phyloP scores from a whole-genome alignment of 208 protist genomes.

The Acanthamoeba polyphaga region DNA sequence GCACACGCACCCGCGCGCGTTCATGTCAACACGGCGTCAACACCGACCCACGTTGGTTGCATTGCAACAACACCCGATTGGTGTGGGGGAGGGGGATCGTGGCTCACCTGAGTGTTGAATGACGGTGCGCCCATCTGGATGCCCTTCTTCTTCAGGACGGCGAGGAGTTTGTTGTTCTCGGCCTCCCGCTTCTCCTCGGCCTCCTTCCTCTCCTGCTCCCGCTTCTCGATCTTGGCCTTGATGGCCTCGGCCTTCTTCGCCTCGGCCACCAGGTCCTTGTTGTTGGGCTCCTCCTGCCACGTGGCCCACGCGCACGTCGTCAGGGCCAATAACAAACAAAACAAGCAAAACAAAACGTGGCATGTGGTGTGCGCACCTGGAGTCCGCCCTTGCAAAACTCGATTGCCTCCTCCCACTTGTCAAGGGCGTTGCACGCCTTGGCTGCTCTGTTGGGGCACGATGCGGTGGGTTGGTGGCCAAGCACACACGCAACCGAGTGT shows the following conservation, averaged over 20 bases:
- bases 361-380: not conserved
- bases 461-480: not conserved
- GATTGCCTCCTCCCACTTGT: constrained; percentile 6
- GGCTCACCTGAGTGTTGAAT: not conserved
- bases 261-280: constrained; percentile 65
- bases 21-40: too few species aligned
- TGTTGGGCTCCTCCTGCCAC: constrained; percentile 44
- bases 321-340: not conserved
- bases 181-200: not conserved
- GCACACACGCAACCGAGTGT: too few species aligned
- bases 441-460: not conserved
- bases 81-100: too few species aligned
- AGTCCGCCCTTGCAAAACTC: constrained; percentile 27
- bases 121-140: constrained; percentile 46
- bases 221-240: not conserved
- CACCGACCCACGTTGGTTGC: too few species aligned
- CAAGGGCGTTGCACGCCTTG: constrained; percentile 39
- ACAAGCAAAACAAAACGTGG: not conserved
- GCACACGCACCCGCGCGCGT: not conserved
- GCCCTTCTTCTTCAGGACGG: constrained; percentile 54
- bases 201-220: constrained; percentile 6
- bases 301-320: not conserved
- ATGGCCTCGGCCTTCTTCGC: not conserved
- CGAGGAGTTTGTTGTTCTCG: constrained; percentile 30
- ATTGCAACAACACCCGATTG: too few species aligned